Conservation (phyloP, 352 stramenopile genomes). For the Peronospora tabacina region DNA sequence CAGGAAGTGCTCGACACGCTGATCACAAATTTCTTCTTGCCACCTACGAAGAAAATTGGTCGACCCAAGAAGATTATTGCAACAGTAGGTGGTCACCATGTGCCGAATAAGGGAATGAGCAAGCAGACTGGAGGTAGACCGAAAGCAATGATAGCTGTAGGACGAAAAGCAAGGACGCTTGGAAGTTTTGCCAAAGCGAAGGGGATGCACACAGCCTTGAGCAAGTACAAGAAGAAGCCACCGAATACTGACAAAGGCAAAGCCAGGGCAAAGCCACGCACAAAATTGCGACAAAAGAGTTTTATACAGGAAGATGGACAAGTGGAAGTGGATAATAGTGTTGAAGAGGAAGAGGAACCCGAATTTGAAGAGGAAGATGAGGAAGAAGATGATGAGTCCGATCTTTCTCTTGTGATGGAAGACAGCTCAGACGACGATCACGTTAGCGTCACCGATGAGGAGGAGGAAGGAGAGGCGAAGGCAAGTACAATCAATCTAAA, state of each 20-base stretch:
- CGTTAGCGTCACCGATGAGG: constrained; percentile 33
- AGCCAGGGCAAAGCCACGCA: constrained; percentile 8
- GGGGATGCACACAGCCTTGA: constrained; percentile 28
- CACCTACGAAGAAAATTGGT: constrained; percentile 44
- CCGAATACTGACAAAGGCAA: constrained; percentile 17
- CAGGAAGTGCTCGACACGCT: constrained; percentile 52
- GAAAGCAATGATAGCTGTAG: constrained; percentile 6
- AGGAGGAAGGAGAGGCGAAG: constrained; percentile 29
- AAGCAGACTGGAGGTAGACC: constrained; percentile 14
- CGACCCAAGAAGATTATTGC: constrained; percentile 40
- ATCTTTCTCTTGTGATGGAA: constrained; percentile 38
- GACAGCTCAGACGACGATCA: constrained; percentile 61
- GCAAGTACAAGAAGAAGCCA: constrained; percentile 34
- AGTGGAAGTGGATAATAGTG: constrained; percentile 24
- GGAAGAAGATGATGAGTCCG: constrained; percentile 46
- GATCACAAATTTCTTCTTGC: constrained; percentile 43
- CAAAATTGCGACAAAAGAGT: constrained; percentile 17
- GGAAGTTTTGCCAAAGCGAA: constrained; percentile 36
- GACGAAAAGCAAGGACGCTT: constrained; percentile 28
- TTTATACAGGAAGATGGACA: constrained; percentile 29
- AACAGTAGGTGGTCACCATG: constrained; percentile 11
- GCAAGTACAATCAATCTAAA: constrained; percentile 15
- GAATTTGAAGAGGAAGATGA: constrained; percentile 45
- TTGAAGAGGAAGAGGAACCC: constrained; percentile 37
- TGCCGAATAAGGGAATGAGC: constrained; percentile 5